Percentiles rank a stretch among this genome's conserved stretches.
phyloP scores from a whole-genome alignment of 192 early-diverging fungal genomes.

The Coemansia sp. region DNA sequence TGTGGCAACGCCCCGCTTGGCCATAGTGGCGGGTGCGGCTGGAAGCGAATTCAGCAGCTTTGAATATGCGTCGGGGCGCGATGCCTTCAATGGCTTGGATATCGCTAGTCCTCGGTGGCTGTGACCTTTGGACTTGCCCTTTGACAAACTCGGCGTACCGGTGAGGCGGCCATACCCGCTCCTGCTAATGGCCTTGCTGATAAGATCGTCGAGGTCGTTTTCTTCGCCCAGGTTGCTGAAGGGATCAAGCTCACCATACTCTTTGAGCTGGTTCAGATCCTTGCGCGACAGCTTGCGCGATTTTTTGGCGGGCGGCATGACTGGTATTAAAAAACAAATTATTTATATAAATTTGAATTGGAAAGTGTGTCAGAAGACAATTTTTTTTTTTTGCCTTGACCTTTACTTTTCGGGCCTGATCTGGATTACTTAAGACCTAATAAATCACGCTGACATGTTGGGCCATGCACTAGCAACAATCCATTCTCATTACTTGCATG shows the following conservation, averaged over 20 bases:
- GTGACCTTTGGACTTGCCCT: not conserved
- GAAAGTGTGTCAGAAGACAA: not conserved
- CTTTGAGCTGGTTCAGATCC: constrained; percentile 60
- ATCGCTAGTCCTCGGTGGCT: not conserved
- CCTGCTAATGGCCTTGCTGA: constrained; percentile 48
- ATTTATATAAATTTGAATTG: not conserved
- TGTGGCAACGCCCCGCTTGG: constrained; percentile 6
- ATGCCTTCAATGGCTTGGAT: constrained; percentile 8
- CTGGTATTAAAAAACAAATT: not conserved
- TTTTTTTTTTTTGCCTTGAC: not conserved
- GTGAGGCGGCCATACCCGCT: constrained; percentile 32
- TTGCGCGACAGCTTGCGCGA: constrained; percentile 44
- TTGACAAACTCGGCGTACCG: constrained; percentile 4
- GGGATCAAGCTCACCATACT: constrained; percentile 69
- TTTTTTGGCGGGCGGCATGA: constrained; percentile 49
- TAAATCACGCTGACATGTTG: not conserved
- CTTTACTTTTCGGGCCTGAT: not conserved
- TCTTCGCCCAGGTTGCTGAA: constrained; percentile 29
- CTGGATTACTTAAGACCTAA: not conserved
- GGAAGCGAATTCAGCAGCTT: constrained; percentile 36
- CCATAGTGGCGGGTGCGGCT: not conserved
- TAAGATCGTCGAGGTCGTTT: constrained; percentile 40
- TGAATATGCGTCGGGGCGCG: constrained; percentile 33
- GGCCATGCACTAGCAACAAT: not conserved
- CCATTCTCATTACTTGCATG: not conserved